Conservation (phyloP, 305 asterid genomes). For the Caryopteris hybrid region DNA sequence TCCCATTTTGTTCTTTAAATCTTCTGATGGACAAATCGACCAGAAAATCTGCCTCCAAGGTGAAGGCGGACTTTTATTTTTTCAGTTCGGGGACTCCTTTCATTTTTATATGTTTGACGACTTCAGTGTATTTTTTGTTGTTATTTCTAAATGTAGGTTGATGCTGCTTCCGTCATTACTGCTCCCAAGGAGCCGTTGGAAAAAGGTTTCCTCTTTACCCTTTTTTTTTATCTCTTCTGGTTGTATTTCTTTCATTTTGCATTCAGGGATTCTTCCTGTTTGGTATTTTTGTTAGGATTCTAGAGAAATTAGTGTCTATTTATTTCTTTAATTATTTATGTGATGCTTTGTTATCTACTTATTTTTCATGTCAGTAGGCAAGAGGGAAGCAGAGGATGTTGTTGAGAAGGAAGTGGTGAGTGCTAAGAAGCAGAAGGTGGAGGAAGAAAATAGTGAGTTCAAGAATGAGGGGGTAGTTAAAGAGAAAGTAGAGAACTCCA, state of each 20-base stretch:
- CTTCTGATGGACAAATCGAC: constrained; percentile 41
- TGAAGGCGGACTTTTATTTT: constrained; percentile 4
- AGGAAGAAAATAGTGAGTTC: constrained; percentile 37
- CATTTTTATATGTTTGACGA: not conserved
- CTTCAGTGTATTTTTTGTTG: not conserved
- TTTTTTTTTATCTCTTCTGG: not conserved
- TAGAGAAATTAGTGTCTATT: not conserved
- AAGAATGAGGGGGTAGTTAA: constrained; percentile 25
- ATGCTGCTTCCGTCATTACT: constrained; percentile 28
- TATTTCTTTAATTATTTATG: not conserved
- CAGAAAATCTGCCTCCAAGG: constrained; percentile 48
- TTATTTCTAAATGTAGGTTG: constrained; percentile 25
- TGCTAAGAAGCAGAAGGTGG: constrained; percentile 58
- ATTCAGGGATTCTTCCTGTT: not conserved
- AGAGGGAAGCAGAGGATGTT: constrained; percentile 64
- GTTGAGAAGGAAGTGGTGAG: constrained; percentile 32
- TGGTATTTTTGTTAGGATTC: no score
- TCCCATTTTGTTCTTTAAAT: not conserved
- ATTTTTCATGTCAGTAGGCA: constrained; percentile 31
- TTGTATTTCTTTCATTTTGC: not conserved
- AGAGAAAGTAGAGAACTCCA: constrained; percentile 21
- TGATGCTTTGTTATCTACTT: not conserved
- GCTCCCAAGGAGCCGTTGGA: constrained; percentile 39
- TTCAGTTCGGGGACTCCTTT: not conserved
- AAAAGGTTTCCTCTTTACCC: constrained; percentile 42